Base-by-base conservation (phyloP, 2,329 filamentous ascomycete genomes). In the Didymella lethalis region DNA sequence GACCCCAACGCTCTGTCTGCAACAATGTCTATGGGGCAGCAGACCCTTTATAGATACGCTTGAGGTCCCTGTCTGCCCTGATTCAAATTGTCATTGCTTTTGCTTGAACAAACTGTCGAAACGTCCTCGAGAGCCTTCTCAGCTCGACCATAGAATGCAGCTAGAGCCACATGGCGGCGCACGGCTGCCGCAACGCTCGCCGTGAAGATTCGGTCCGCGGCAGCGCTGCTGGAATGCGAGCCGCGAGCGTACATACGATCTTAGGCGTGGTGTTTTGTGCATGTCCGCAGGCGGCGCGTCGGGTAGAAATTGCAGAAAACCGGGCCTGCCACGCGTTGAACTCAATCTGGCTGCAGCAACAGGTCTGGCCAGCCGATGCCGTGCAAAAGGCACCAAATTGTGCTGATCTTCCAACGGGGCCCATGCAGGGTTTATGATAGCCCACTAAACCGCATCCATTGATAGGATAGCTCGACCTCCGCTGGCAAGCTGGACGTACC, bases 341-440 rank as follows among this genome's bases (percentile, higher is more conserved):
- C 51, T 51, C 53, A 58, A 38, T 53, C 45, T 61, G 52, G 48
- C 46, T 41, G 60, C 53, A n/a, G 49, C 44, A 52, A 29, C 48
- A 46, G 53, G 63, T 59, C 64, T 68, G 64, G 65, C 65, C 63
- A 59, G 59, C 64, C 49, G 55, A 51, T 47, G 57, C 56, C 20
- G 57, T 57, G 56, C 52, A 59, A 57, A 58, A 34, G 52, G 54
- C 57, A 57, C 52, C 51, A 51, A 64, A 54, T 66, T 67, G 61
- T 69, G 66, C 65, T 64, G 58, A 64, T 56, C 43, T 60, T 62
- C 64, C 54, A 61, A 64, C 60, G 49, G 58, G 64, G 60, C 59
- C 51, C 53, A 61, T 63, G 64, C 65, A 68, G 62, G 64, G 64
- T 54, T 57, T 61, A 55, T 48, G 58, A 64, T 56, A 63, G 54